A percentile compares a stretch with the other conserved stretches of the same genome.
These are phyloP conservation scores for Cladosporium sp. DNA, from an alignment of 2,329 filamentous ascomycete genomes.

Conservation along the genomic window DNA sequence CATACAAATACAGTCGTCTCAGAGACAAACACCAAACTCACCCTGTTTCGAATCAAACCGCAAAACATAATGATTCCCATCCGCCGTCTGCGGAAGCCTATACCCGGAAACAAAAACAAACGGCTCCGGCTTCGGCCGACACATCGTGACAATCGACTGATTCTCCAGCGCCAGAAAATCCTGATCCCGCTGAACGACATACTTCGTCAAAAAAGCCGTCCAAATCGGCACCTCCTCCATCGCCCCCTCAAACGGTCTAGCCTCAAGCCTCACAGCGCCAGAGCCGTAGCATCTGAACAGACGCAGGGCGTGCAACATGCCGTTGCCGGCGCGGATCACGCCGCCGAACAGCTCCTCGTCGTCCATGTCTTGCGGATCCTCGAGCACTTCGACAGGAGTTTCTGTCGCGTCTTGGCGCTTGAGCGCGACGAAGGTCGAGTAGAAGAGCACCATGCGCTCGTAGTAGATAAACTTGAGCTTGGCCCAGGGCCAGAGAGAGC, in stretches of 20 bases:
- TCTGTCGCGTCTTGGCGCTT: constrained; percentile 50
- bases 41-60: constrained; percentile 25
- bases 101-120: constrained; percentile 53
- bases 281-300: constrained; percentile 51
- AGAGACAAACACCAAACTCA: constrained; percentile 8
- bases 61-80: constrained; percentile 22
- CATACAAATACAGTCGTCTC: no score
- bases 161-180: constrained; percentile 38
- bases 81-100: constrained; percentile 29
- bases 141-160: constrained; percentile 31
- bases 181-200: constrained; percentile 36
- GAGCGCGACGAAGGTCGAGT: constrained; percentile 53
- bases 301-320: constrained; percentile 51
- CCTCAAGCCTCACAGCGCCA: constrained; percentile 52
- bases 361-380: constrained; percentile 18
- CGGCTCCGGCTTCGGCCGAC: constrained; percentile 49
- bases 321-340: constrained; percentile 47
- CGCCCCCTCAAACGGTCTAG: constrained; percentile 50
- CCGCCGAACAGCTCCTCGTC: constrained; percentile 50
- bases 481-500: constrained; percentile 47
- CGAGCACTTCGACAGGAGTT: constrained; percentile 14
- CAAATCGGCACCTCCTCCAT: constrained; percentile 55
- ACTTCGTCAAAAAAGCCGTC: constrained; percentile 54
- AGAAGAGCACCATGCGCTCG: constrained; percentile 58
- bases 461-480: constrained; percentile 52